phyloP scores from a whole-genome alignment of 768 basidiomycete genomes.

The Boletus sp. region DNA sequence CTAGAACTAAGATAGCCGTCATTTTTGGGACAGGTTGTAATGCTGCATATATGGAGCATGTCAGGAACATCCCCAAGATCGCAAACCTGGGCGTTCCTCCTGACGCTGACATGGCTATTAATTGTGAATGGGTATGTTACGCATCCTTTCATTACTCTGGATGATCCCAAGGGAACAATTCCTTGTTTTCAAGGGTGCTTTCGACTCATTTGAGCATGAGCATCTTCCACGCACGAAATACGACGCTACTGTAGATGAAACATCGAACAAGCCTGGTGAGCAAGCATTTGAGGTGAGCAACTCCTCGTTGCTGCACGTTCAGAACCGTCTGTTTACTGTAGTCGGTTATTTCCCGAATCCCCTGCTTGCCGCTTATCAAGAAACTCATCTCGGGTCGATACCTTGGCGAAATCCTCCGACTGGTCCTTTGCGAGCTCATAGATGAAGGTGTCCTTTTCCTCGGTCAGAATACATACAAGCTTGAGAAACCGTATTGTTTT shows the following conservation, averaged over 20 bases:
- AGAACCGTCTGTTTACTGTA: neutral
- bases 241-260: constrained; percentile 86
- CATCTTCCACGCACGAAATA: constrained; percentile 95
- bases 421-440: constrained; percentile 92
- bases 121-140: constrained; percentile 86
- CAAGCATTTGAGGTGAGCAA: constrained; percentile 80
- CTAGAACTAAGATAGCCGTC: constrained; percentile 85
- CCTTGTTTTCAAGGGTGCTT: constrained; percentile 67
- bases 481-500: constrained; percentile 88
- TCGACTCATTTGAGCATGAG: constrained; percentile 94
- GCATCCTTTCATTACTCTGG: neutral
- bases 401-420: constrained; percentile 93
- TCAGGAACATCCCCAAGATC: constrained; percentile 84
- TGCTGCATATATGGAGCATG: constrained; percentile 95
- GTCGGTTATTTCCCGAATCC: neutral
- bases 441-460: constrained; percentile 97
- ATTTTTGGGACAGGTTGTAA: constrained; percentile 99
- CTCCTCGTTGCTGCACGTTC: neutral
- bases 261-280: constrained; percentile 94
- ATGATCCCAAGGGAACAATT: neutral
- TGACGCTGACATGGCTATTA: constrained; percentile 82
- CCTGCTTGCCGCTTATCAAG: constrained; percentile 32
- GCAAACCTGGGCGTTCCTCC: constrained; percentile 64
- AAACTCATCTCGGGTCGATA: constrained; percentile 97
- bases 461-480: constrained; percentile 97